phyloP scores from a whole-genome alignment of 2,329 filamentous ascomycete genomes.

The Colletotrichum sp. region DNA sequence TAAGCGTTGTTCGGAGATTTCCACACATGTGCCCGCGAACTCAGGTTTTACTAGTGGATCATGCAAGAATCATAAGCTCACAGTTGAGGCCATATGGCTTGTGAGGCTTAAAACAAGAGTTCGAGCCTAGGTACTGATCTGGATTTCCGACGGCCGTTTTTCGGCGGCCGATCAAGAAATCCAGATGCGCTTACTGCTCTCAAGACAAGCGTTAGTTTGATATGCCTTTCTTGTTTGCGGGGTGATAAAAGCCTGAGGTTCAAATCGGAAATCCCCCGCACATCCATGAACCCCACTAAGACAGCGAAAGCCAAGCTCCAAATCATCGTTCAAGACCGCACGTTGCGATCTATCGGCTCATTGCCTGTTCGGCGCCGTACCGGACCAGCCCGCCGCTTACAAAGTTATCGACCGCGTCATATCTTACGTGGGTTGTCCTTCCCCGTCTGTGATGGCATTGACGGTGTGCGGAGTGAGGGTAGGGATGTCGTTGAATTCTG shows the following conservation, averaged over 20 bases:
- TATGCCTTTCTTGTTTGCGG: background rate
- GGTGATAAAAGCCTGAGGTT: background rate
- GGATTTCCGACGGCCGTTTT: background rate
- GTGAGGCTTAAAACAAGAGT: background rate
- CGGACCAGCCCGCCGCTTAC: background rate
- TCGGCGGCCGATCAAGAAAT: background rate
- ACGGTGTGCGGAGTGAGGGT: background rate
- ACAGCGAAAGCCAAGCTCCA: background rate
- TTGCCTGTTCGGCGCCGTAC: background rate
- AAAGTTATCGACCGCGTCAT: background rate
- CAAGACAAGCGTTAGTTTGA: background rate
- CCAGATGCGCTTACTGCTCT: background rate
- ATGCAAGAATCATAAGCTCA: background rate
- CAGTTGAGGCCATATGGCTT: background rate
- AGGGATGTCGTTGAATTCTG: background rate
- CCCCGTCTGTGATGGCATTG: background rate
- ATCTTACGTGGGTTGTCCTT: background rate
- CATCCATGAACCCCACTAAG: background rate
- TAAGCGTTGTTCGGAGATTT: background rate
- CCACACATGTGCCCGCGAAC: background rate
- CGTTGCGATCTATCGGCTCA: background rate
- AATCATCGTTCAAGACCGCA: background rate
- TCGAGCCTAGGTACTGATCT: background rate
- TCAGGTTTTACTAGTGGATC: background rate
- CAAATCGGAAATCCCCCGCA: background rate